These are phyloP conservation scores for Xerocomellus chrysenteron DNA, from an alignment of 768 basidiomycete species.

Conservation along the genomic window DNA sequence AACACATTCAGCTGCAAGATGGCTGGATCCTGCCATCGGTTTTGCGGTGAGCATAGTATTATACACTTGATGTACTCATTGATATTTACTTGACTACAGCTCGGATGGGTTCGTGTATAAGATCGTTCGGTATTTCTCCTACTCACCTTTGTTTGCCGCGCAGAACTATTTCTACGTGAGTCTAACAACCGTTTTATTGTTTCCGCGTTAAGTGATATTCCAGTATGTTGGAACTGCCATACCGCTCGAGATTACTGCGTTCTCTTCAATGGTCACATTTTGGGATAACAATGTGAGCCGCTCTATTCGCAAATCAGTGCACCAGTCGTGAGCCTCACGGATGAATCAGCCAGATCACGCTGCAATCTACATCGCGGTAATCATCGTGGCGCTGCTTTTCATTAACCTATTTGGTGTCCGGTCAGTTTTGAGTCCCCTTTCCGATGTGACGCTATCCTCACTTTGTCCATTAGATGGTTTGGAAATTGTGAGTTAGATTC, in stretches of 20 bases:
- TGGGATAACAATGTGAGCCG: conserved; percentile 41
- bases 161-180: conserved; percentile 37
- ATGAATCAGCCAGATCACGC: conserved; percentile 33
- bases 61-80: neutral
- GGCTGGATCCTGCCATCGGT: conserved; percentile 33
- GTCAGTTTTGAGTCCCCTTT: conserved; percentile 37
- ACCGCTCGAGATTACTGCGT: conserved; percentile 52
- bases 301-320: neutral
- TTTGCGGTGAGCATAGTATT: conserved; percentile 25
- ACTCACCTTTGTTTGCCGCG: neutral
- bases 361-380: conserved; percentile 40
- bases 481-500: conserved; percentile 19
- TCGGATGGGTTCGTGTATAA: conserved; percentile 23
- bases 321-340: conserved; percentile 9
- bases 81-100: conserved; percentile 6
- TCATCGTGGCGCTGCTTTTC: conserved; percentile 38
- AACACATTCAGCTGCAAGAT: conserved; percentile 26
- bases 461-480: conserved; percentile 21
- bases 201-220: neutral
- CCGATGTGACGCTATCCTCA: conserved; percentile 36
- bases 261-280: conserved; percentile 48
- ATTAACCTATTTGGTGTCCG: conserved; percentile 49
- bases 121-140: neutral
- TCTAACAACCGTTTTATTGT: neutral
- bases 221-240: conserved; percentile 37